Conservation (phyloP, 2,329 filamentous ascomycete species). For the Aspergillus jensenii region DNA sequence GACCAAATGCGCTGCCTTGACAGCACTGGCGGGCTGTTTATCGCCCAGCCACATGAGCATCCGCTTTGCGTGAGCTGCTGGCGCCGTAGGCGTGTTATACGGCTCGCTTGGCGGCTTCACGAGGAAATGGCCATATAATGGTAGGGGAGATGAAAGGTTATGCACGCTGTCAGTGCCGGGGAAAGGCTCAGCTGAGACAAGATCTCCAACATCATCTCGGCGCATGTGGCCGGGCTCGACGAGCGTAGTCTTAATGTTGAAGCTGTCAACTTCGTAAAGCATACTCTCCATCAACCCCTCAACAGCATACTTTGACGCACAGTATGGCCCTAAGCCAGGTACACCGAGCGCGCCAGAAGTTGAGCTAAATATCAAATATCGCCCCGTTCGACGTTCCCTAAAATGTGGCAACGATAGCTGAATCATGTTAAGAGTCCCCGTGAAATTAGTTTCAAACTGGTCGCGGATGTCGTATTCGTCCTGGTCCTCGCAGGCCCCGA, state of each 20-base stretch:
- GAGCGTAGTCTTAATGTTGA: conserved; percentile 90
- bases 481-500: conserved; percentile 94
- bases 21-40: conserved; percentile 85
- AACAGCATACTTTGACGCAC: conserved; percentile 94
- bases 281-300: conserved; percentile 95
- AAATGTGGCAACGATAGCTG: conserved; percentile 87
- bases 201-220: conserved; percentile 64
- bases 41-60: conserved; percentile 96
- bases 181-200: conserved; percentile 24
- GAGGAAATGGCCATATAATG: conserved; percentile 87
- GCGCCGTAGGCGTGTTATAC: conserved; percentile 74
- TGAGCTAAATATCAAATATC: conserved; percentile 93
- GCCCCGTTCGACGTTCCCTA: conserved; percentile 69
- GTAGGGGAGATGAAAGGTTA: conserved; percentile 55
- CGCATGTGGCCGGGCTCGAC: conserved; percentile 89
- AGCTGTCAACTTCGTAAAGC: conserved; percentile 89
- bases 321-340: conserved; percentile 89
- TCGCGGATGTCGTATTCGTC: conserved; percentile 92
- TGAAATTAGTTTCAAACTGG: conserved; percentile 97
- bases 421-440: conserved; percentile 91
- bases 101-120: conserved; percentile 82
- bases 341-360: conserved; percentile 91
- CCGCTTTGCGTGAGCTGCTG: conserved; percentile 81
- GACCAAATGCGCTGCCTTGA: conserved; percentile 88
- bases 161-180: conserved; percentile 21